These are phyloP conservation scores for Bathelium albidoporum DNA, from an alignment of 495 filamentous ascomycete genomes.

Conservation along the genomic window DNA sequence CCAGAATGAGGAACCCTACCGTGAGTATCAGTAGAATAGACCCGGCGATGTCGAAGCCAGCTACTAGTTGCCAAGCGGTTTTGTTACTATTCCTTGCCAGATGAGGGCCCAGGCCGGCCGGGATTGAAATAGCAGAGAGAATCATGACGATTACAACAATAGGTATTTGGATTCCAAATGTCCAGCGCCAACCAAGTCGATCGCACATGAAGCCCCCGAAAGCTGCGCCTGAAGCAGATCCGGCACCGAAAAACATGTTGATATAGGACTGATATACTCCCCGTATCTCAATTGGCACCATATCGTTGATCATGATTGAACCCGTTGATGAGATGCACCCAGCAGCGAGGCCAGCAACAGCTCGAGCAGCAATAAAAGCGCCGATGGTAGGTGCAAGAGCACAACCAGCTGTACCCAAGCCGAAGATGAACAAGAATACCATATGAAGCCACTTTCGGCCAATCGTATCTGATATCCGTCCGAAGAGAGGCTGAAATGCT, in stretches of 20 bases:
- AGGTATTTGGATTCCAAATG: conserved; percentile 58
- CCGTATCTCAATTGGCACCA: conserved; percentile 65
- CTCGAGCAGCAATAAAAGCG: conserved; percentile 62
- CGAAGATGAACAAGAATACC: conserved; percentile 46
- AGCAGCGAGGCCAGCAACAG: conserved; percentile 63
- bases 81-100: conserved; percentile 36
- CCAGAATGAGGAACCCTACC: conserved; percentile 60
- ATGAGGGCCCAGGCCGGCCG: conserved; percentile 47
- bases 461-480: not conserved
- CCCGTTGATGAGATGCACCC: conserved; percentile 65
- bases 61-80: conserved; percentile 47
- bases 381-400: conserved; percentile 58
- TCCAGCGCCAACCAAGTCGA: conserved; percentile 62
- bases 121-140: conserved; percentile 47
- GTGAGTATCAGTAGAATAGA: conserved; percentile 53
- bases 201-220: conserved; percentile 68
- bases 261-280: conserved; percentile 68
- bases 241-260: conserved; percentile 56
- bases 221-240: conserved; percentile 56
- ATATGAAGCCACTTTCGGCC: not conserved
- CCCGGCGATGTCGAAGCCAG: conserved; percentile 57
- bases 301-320: conserved; percentile 62
- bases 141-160: conserved; percentile 50
- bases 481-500: conserved; percentile 1
- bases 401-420: conserved; percentile 61